Percentiles rank a stretch among this genome's conserved stretches.
These are phyloP conservation scores for Colletotrichum brevisporum DNA, from an alignment of 2,329 filamentous ascomycete species.

Conservation along the genomic window DNA sequence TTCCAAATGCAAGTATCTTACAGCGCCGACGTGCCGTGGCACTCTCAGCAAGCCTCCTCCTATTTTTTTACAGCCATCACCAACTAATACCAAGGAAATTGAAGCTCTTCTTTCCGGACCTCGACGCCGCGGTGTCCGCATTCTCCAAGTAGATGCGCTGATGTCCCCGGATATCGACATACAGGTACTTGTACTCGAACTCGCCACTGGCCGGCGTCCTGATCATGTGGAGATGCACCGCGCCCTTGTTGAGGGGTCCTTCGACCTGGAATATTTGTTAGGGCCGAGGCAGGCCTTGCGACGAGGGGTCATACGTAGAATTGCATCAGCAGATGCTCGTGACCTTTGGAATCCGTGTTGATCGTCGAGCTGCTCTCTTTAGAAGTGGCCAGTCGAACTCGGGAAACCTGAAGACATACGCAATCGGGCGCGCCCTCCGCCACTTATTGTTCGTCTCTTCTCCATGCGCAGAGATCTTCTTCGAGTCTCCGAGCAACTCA, in stretches of 20 bases:
- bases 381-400: constrained; percentile 40
- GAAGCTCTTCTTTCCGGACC: constrained; percentile 57
- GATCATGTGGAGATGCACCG: constrained; percentile 83
- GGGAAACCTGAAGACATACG: constrained; percentile 56
- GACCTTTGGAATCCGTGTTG: constrained; percentile 80
- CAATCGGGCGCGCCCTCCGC: constrained; percentile 75
- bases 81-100: constrained; percentile 76
- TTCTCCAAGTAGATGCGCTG: constrained; percentile 77
- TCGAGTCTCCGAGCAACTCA: constrained; percentile 80
- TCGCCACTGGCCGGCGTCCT: constrained; percentile 75
- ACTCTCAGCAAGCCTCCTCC: not conserved
- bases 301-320: constrained; percentile 75
- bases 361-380: constrained; percentile 69
- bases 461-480: constrained; percentile 84
- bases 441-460: constrained; percentile 87
- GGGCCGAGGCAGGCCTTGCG: not conserved
- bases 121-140: constrained; percentile 59
- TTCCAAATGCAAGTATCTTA: not conserved
- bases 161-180: constrained; percentile 82
- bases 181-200: constrained; percentile 85
- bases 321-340: constrained; percentile 86
- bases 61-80: constrained; percentile 50
- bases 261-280: constrained; percentile 69
- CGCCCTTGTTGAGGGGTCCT: constrained; percentile 80
- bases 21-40: not conserved